Evolutionary conservation across 108 stramenopile species (phyloP), one percentile per base, ranked within the genome.

Genomic region (Asterionellopsis glacialis): DNA sequence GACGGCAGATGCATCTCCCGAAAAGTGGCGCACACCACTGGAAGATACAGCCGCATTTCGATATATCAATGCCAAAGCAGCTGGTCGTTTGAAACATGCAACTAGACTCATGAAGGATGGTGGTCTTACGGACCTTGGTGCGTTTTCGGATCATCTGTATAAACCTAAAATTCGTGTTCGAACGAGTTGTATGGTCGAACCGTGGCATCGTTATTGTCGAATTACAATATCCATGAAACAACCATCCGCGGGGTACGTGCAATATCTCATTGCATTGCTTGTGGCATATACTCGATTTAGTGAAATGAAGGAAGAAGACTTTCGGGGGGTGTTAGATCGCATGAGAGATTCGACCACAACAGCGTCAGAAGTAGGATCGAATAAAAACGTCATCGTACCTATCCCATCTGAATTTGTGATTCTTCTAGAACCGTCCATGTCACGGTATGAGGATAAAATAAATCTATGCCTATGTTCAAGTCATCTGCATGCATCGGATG

Each of bases 11-110:
- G n/a, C 33, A 2, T 7, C 33, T 33, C 33, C 33, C 18, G 9
- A 55, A 12, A 53, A 53, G 9, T 55, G 54, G 54, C 54, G 54
- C 5, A 55, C 22, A 38, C 54, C 54, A 55, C 5, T 55, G 16
- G 54, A 55, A 40, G 54, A 55, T 21, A 55, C 54, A 24, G 33
- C 33, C 4, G 54, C 54, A 21, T 23, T 40, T 55, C 6, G 4
- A 6, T 55, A 7, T 55, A 4, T 55, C 3, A 9, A 55, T 55
- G 16, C 18, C 23, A 9, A 2, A 1, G 22, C 9, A 5, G 22
- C 54, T n/a, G 6, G 22, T 21, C 18, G 54, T 23, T 24, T 55
- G 22, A 55, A 55, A 40, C 22, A 9, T 55, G 54, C 19, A 9
- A 24, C 54, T 16, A 2, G 54, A 40, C 54, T 55, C 2, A 2